Evolutionary conservation across 1,284 basidiomycete genomes (phyloP).

Genomic region (Trametes pubescens): DNA sequence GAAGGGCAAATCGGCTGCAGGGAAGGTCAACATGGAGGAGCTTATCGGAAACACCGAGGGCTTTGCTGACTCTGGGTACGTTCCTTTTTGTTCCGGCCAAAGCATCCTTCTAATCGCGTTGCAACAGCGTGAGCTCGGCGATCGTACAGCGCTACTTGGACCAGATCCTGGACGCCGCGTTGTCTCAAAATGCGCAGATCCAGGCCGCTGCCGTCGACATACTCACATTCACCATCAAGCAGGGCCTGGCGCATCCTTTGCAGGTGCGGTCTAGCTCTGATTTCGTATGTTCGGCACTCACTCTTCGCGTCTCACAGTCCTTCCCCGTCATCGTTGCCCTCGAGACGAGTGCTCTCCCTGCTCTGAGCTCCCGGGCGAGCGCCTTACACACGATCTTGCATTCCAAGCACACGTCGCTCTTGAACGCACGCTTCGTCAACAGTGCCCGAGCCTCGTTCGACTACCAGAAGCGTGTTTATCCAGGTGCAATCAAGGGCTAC

Average conservation of each 20-base stretch:
- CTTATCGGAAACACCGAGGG: constrained; percentile 94
- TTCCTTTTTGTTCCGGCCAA: constrained; percentile 11
- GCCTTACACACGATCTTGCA: constrained; percentile 86
- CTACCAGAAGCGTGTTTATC: constrained; percentile 75
- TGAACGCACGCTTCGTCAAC: constrained; percentile 86
- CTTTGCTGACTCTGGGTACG: constrained; percentile 94
- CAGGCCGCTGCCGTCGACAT: constrained; percentile 92
- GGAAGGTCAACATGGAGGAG: constrained; percentile 87
- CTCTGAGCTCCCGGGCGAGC: constrained; percentile 78
- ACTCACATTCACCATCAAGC: constrained; percentile 90
- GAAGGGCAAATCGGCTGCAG: constrained; percentile 54
- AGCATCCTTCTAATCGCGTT: constrained; percentile 13
- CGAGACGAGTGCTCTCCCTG: constrained; percentile 78
- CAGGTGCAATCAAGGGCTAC: constrained; percentile 64
- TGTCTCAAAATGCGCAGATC: constrained; percentile 74
- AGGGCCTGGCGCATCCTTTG: constrained; percentile 95
- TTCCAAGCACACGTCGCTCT: constrained; percentile 87
- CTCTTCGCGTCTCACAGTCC: constrained; percentile 59
- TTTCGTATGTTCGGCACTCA: not conserved
- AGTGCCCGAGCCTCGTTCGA: constrained; percentile 84
- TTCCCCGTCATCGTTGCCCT: constrained; percentile 93
- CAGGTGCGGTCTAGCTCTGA: constrained; percentile 57
- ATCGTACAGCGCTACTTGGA: constrained; percentile 92
- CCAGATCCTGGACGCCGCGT: constrained; percentile 83
- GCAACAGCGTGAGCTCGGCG: constrained; percentile 85